Conservation (phyloP, 106 monocot species). For the Gastrodia elata region DNA sequence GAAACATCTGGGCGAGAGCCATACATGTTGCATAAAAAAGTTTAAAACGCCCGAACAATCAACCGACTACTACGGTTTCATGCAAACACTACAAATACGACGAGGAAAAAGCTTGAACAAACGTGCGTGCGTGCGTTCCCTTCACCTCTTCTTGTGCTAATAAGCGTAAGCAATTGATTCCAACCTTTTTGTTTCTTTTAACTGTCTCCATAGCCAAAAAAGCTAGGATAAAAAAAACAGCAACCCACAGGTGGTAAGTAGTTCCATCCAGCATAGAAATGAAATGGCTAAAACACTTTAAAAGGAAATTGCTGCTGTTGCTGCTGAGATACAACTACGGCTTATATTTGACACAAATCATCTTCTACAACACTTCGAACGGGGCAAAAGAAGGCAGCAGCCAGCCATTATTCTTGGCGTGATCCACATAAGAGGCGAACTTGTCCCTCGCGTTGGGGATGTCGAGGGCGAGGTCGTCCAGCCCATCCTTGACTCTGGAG, state of each 20-base stretch:
- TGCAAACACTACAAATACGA: neutral
- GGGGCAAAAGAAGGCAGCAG: conserved; percentile 28
- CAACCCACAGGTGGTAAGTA: neutral
- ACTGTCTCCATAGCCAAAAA: conserved; percentile 3
- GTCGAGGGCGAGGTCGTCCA: conserved; percentile 89
- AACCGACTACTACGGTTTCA: neutral
- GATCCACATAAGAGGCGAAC: conserved; percentile 39
- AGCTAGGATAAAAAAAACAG: no score
- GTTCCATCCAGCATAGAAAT: conserved; percentile 1
- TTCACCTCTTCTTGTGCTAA: no score
- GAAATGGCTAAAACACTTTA: neutral
- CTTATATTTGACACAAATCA: no score
- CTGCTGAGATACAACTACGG: no score
- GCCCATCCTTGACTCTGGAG: conserved; percentile 65
- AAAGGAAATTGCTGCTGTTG: neutral
- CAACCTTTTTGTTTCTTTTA: no score
- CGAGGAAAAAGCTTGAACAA: conserved; percentile 2
- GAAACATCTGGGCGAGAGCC: neutral
- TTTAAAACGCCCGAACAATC: neutral
- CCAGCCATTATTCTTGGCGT: conserved; percentile 59
- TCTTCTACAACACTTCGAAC: no score
- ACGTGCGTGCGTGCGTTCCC: no score
- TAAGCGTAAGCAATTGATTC: conserved; percentile 2
- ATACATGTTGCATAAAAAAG: no score
- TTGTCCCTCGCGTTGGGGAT: conserved; percentile 79